Evolutionary conservation across 2,329 filamentous ascomycete genomes (phyloP).

Genomic region (Diaporthe humulicola): DNA sequence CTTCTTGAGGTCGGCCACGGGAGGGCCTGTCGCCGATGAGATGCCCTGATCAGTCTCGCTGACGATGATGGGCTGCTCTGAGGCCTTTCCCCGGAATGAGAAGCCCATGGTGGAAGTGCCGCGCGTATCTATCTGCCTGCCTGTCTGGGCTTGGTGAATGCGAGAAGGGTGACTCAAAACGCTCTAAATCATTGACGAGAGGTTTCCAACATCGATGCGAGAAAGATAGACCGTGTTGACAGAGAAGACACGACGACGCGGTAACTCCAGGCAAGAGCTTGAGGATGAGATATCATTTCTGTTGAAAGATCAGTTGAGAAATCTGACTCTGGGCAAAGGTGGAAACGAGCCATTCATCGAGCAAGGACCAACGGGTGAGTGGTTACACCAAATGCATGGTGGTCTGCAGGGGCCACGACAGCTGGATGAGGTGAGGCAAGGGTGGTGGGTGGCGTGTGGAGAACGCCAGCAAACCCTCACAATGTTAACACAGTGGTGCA

Average conservation of each 20-base stretch:
- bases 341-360: background rate
- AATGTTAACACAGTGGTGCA: background rate
- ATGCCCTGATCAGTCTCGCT: background rate
- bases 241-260: background rate
- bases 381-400: slow-evolving; percentile 14
- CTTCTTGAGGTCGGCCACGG: slow-evolving; percentile 18
- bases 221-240: background rate
- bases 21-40: background rate
- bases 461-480: background rate
- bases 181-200: background rate
- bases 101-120: slow-evolving; percentile 5
- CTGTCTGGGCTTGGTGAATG: too few relatives aligned
- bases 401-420: background rate
- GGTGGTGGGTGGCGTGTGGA: background rate
- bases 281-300: slow-evolving; percentile 7
- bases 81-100: slow-evolving; percentile 23
- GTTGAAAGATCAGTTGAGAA: background rate
- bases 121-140: background rate
- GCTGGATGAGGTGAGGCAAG: background rate
- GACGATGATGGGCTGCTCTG: slow-evolving; percentile 11
- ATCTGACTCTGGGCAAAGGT: background rate
- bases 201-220: background rate
- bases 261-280: background rate
- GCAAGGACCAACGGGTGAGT: background rate
- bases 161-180: background rate